Evolutionary conservation across 2,329 filamentous ascomycete genomes (phyloP), one percentile per base, ranked within the genome.

Genomic region (Leptoxyphium fumago): DNA sequence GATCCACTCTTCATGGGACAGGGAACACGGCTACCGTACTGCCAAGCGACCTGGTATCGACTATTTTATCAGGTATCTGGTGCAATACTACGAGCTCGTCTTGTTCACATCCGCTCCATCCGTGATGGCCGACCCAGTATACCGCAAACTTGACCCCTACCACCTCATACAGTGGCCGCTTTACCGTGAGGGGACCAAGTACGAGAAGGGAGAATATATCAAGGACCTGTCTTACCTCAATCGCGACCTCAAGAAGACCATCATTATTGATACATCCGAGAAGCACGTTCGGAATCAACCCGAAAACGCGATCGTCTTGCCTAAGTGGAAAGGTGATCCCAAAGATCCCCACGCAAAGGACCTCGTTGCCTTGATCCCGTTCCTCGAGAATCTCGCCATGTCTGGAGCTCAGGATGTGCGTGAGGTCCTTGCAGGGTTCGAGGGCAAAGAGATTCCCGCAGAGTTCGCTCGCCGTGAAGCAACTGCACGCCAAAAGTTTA

Each of bases 211-310:
- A 51, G 84, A 95, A 66, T 88, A 96, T 58, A 77, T 98, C 66
- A 98, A 98, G 85, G 91, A 98, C 61, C 78, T 98, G n/a, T 87
- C 87, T 2, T 96, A 94, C 66, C 78, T 98, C 41, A 98, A 98
- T 70, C 84, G 91, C 46, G 87, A 94, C 58, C 75, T 95, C 29
- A 91, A 84, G 52, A 96, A 96, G 68, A 86, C 94, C 41, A 86
- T 98, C 61, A 80, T 98, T 55, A 75, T 98, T 57, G 91, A 98
- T 62, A 94, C 86, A 40, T 80, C 93, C 51, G 68, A 81, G 34
- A 69, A 76, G 36, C 86, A 95, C 57, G 84, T 89, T 48, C 82
- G 84, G 55, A 77, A 82, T 51, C 91, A 98, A 60, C 91, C 91
- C n/a, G 86, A 94, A 57, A 98, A 98, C 64, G 86, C 91, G 52